Evolutionary conservation across 2,329 filamentous ascomycete species (phyloP).

Genomic region (Colletotrichum shisoi): DNA sequence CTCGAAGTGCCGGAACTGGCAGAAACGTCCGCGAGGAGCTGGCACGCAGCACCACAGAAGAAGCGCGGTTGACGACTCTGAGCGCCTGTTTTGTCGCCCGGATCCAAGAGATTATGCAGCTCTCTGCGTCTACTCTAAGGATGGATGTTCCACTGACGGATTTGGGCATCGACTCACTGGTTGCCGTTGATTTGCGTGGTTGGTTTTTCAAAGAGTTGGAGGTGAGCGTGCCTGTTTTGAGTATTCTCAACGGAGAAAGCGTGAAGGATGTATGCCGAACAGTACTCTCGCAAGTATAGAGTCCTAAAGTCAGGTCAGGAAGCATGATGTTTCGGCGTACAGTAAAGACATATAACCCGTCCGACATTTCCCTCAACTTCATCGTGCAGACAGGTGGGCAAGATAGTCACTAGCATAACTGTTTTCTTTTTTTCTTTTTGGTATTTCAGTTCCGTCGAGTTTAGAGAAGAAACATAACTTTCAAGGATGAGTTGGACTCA

Average conservation of each 20-base stretch:
- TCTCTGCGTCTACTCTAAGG: slow-evolving; percentile 5
- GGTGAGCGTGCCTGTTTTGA: slow-evolving; percentile 56
- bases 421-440: too few species aligned
- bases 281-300: slow-evolving; percentile 7
- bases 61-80: slow-evolving; percentile 4
- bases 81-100: slow-evolving; percentile 1
- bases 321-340: too few species aligned
- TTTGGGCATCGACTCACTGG: slow-evolving; percentile 44
- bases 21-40: slow-evolving; percentile 14
- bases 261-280: slow-evolving; percentile 28
- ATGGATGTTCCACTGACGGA: slow-evolving; percentile 20
- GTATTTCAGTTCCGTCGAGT: too few species aligned
- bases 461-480: too few species aligned
- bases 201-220: slow-evolving; percentile 58
- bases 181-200: slow-evolving; percentile 50
- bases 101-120: slow-evolving; percentile 26
- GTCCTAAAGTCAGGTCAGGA: not conserved
- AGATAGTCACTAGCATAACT: too few species aligned
- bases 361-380: too few species aligned
- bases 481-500: too few species aligned
- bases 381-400: too few species aligned
- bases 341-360: too few species aligned
- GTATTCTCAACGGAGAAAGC: slow-evolving; percentile 51
- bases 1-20: not conserved
- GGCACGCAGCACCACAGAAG: not conserved